A percentile compares a stretch with the other conserved stretches of the same genome.
Evolutionary conservation across 805 yeast species (phyloP).

Genomic region (Clavispora santaluciae): DNA sequence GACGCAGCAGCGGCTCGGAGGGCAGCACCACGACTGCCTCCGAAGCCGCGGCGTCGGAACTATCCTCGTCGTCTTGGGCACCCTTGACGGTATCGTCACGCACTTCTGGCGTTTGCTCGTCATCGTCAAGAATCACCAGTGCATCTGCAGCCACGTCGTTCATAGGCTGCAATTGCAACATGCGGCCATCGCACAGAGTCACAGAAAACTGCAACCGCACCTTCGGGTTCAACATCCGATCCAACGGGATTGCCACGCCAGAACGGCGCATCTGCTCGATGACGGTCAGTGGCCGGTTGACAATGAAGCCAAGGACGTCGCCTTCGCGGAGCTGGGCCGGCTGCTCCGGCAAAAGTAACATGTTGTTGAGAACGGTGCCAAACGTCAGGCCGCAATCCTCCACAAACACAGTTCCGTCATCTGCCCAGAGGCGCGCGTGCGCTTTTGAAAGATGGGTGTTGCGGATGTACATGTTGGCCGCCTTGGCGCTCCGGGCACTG

Average conservation of each 20-base stretch:
- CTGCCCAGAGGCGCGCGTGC: constrained; percentile 27
- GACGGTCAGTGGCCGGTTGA: constrained; percentile 24
- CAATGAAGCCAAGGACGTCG: constrained; percentile 33
- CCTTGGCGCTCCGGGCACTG: constrained; percentile 18
- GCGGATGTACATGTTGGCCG: constrained; percentile 28
- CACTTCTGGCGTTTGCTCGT: not conserved
- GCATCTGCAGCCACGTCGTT: constrained; percentile 2
- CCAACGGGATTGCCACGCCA: constrained; percentile 3
- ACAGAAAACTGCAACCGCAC: constrained; percentile 9
- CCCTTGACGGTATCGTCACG: not conserved
- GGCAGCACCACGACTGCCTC: constrained; percentile 4
- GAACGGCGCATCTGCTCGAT: constrained; percentile 2
- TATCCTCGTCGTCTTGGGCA: too few species aligned
- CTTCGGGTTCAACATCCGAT: constrained; percentile 7
- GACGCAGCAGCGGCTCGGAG: constrained; percentile 22
- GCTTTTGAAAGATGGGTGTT: constrained; percentile 35
- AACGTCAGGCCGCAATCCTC: constrained; percentile 33
- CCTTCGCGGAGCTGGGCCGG: constrained; percentile 11
- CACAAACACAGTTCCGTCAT: constrained; percentile 18
- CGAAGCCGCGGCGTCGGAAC: too few species aligned
- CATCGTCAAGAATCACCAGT: not conserved
- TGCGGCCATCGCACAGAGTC: constrained; percentile 1
- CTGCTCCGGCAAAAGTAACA: constrained; percentile 19
- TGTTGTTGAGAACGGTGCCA: constrained; percentile 32
- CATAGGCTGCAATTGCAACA: constrained; percentile 7